Percentiles rank a stretch among this genome's conserved stretches.
phyloP scores from a whole-genome alignment of 208 protist species.

The Naegleria gruberi region DNA sequence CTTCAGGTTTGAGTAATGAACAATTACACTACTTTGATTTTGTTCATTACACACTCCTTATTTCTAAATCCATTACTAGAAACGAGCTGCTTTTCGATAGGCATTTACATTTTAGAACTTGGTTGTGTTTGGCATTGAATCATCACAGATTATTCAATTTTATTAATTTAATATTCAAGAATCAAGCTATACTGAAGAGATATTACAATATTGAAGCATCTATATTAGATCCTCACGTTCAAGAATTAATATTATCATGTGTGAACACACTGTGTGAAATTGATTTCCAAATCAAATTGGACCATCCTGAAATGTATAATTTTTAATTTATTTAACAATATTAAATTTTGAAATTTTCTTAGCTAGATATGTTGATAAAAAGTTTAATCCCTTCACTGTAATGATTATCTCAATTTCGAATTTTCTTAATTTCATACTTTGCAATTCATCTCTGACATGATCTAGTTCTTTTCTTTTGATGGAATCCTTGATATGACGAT shows the following conservation, averaged over 20 bases:
- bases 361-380: neutral
- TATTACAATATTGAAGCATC: neutral
- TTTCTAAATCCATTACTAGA: neutral
- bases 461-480: neutral
- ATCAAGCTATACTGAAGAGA: neutral
- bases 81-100: neutral
- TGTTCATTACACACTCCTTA: neutral
- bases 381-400: neutral
- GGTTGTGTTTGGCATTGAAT: neutral
- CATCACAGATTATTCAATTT: neutral
- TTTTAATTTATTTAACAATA: neutral
- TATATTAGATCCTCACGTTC: neutral
- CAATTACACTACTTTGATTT: neutral
- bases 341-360: neutral
- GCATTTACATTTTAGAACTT: neutral
- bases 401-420: neutral
- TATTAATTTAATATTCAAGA: neutral
- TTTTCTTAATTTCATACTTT: neutral
- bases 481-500: neutral
- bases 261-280: neutral
- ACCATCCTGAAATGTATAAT: neutral
- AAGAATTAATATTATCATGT: neutral
- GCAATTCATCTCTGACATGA: neutral
- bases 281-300: neutral
- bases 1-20: neutral